Conservation (phyloP, 768 basidiomycete genomes). For the Favolaschia claudopus region DNA sequence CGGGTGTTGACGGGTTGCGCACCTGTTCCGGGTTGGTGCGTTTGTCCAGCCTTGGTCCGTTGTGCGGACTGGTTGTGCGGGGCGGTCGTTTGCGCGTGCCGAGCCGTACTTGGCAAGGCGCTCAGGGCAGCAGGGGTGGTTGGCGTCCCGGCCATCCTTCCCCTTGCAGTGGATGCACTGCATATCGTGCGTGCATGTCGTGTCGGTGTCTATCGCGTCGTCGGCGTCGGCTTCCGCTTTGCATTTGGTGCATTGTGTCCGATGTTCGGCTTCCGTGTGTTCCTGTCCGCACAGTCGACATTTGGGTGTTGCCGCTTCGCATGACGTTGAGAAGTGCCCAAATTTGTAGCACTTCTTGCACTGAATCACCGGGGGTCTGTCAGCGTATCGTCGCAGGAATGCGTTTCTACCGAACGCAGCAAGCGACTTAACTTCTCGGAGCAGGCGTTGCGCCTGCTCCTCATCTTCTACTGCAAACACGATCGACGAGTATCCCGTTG, state of each 20-base stretch:
- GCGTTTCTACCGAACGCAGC: slow-evolving; percentile 9
- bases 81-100: neutral
- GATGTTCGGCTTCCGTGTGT: slow-evolving; percentile 9
- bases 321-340: neutral
- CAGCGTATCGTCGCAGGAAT: neutral
- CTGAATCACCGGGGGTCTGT: slow-evolving; percentile 1
- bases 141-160: neutral
- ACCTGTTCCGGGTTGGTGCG: no score
- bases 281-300: slow-evolving; percentile 11
- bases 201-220: neutral
- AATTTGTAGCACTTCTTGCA: slow-evolving; percentile 11
- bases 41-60: no score
- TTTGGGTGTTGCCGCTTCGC: neutral
- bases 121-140: slow-evolving; percentile 7
- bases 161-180: slow-evolving; percentile 2
- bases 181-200: neutral
- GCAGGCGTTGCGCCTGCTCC: neutral
- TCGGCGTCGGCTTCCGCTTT: neutral
- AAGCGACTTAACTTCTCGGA: slow-evolving; percentile 6
- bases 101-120: neutral
- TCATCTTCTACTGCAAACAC: slow-evolving; percentile 1
- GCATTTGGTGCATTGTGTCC: neutral
- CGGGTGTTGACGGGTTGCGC: no score
- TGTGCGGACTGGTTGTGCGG: no score
- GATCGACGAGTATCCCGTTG: neutral